Conservation (phyloP, 371 early-diverging fungal genomes). For the Catenaria anguillulae region DNA sequence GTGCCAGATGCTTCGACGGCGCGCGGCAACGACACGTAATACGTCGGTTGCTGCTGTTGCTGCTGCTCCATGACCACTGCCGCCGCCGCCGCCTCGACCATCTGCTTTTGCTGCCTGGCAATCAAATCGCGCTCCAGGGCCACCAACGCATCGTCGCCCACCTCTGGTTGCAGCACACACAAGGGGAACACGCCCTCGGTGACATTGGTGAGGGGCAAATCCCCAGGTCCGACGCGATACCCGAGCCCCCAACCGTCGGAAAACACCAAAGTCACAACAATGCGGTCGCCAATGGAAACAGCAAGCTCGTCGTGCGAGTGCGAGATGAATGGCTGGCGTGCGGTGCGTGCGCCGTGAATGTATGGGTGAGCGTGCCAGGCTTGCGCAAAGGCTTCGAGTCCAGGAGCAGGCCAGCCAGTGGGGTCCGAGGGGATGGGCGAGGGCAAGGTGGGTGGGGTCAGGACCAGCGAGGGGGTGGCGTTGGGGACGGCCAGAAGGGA, state of each 20-base stretch:
- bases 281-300: background rate
- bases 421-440: background rate
- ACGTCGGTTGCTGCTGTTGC: too few relatives aligned
- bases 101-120: too few relatives aligned
- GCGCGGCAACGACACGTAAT: too few relatives aligned
- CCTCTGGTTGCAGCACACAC: background rate
- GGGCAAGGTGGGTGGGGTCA: too few relatives aligned
- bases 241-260: slow-evolving; percentile 61
- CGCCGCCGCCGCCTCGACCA: too few relatives aligned
- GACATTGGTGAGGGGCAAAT: background rate
- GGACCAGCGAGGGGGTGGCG: too few relatives aligned
- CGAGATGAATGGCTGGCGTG: background rate
- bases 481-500: too few relatives aligned
- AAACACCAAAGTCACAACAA: slow-evolving; percentile 18
- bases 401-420: background rate
- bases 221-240: background rate
- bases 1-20: too few relatives aligned
- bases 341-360: background rate
- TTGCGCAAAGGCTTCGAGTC: background rate
- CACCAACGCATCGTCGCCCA: background rate
- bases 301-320: background rate
- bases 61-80: too few relatives aligned
- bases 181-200: background rate
- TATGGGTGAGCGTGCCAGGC: background rate
- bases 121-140: background rate